Conservation (phyloP, 768 basidiomycete genomes). For the Strobilomyces dryophilus region DNA sequence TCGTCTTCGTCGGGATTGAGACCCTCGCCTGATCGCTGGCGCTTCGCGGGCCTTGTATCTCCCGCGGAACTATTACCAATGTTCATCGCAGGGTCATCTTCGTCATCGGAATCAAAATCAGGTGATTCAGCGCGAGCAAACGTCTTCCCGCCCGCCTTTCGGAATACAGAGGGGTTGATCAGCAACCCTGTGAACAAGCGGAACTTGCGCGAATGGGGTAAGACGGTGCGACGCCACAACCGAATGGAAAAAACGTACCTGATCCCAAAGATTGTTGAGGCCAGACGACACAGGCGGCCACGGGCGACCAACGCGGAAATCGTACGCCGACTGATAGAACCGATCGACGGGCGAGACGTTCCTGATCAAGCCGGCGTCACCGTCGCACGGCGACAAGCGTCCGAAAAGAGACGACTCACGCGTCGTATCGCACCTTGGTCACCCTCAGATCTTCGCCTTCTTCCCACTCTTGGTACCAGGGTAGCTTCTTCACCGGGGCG, state of each 20-base stretch:
- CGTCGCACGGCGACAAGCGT: neutral
- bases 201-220: slow-evolving; percentile 41
- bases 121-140: slow-evolving; percentile 29
- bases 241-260: slow-evolving; percentile 35
- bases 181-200: slow-evolving; percentile 58
- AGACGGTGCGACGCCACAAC: neutral
- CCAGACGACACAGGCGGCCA: slow-evolving; percentile 34
- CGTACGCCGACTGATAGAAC: slow-evolving; percentile 52
- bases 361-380: slow-evolving; percentile 30
- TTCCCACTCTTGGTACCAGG: slow-evolving; percentile 75
- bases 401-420: slow-evolving; percentile 36
- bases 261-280: slow-evolving; percentile 55
- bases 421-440: slow-evolving; percentile 40
- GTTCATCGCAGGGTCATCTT: slow-evolving; percentile 14
- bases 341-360: slow-evolving; percentile 46
- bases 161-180: slow-evolving; percentile 38
- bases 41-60: slow-evolving; percentile 20
- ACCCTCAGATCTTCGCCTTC: slow-evolving; percentile 50
- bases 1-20: slow-evolving; percentile 27
- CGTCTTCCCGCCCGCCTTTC: slow-evolving; percentile 31
- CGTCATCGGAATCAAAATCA: slow-evolving; percentile 34
- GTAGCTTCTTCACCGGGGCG: slow-evolving; percentile 24
- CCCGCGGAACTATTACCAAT: neutral
- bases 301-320: slow-evolving; percentile 45
- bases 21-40: slow-evolving; percentile 18